A percentile compares a stretch with the other conserved stretches of the same genome.
phyloP scores from a whole-genome alignment of 225 moss, liverwort and hornwort genomes.

The Climacium dendroides region DNA sequence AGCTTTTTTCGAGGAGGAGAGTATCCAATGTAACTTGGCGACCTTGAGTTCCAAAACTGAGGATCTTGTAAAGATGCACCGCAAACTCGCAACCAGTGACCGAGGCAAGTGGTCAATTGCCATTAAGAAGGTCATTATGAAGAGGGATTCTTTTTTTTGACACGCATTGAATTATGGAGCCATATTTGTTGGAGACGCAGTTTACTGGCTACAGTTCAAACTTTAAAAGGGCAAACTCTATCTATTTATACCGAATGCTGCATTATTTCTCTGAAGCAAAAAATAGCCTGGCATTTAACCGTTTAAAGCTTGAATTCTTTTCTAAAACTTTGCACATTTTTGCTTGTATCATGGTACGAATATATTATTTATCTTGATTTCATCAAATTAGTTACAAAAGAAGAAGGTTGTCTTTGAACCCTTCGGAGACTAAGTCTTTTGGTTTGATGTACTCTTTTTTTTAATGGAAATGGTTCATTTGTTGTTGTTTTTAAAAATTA shows the following conservation, averaged over 20 bases:
- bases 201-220: background rate
- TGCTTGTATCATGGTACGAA: too few species aligned
- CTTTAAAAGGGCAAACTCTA: too few species aligned
- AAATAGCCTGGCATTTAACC: background rate
- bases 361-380: background rate
- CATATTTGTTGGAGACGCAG: background rate
- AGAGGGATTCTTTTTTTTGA: too few species aligned
- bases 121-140: background rate
- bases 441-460: too few species aligned
- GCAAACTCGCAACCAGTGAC: background rate
- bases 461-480: too few species aligned
- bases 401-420: background rate
- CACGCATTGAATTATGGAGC: background rate
- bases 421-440: too few species aligned
- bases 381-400: too few species aligned
- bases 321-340: too few species aligned
- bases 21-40: background rate
- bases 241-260: background rate
- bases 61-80: background rate
- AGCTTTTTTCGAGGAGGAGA: background rate
- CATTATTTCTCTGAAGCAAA: background rate
- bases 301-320: background rate
- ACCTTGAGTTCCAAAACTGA: background rate
- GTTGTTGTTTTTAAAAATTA: too few species aligned
- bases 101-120: background rate